Conservation (phyloP, 2,329 filamentous ascomycete genomes). For the Anthostomella pinea region DNA sequence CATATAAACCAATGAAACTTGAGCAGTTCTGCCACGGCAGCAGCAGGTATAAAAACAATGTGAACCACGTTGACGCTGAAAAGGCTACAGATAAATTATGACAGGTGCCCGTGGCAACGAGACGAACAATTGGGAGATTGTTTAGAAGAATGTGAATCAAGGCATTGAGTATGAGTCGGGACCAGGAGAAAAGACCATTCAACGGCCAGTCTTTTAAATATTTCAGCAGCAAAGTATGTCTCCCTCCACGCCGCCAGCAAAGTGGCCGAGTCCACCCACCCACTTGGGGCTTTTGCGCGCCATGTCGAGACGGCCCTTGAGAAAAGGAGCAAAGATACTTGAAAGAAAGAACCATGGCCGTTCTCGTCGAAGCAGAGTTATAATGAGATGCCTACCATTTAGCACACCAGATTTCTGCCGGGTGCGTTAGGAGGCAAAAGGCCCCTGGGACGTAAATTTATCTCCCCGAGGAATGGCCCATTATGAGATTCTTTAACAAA, state of each 20-base stretch:
- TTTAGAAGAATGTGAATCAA: constrained; percentile 30
- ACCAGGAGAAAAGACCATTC: constrained; percentile 28
- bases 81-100: constrained; percentile 24
- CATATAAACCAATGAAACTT: constrained; percentile 33
- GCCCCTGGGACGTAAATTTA: constrained; percentile 26
- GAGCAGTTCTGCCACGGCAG: constrained; percentile 29
- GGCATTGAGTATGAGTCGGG: too few relatives aligned
- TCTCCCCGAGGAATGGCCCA: constrained; percentile 19
- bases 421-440: constrained; percentile 22
- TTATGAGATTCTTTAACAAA: constrained; percentile 9
- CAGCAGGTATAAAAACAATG: constrained; percentile 25
- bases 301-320: constrained; percentile 18
- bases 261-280: constrained; percentile 15
- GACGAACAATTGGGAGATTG: constrained; percentile 19
- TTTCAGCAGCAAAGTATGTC: constrained; percentile 11
- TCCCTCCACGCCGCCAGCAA: constrained; percentile 12
- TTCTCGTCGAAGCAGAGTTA: constrained; percentile 23
- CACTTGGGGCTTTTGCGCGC: constrained; percentile 10
- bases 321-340: constrained; percentile 22
- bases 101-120: constrained; percentile 24
- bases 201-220: constrained; percentile 26
- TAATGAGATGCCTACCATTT: constrained; percentile 16
- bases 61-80: constrained; percentile 28
- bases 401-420: constrained; percentile 12
- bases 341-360: constrained; percentile 25